Conservation (phyloP, 306 rosid species). For the Arachis hypogaea region DNA sequence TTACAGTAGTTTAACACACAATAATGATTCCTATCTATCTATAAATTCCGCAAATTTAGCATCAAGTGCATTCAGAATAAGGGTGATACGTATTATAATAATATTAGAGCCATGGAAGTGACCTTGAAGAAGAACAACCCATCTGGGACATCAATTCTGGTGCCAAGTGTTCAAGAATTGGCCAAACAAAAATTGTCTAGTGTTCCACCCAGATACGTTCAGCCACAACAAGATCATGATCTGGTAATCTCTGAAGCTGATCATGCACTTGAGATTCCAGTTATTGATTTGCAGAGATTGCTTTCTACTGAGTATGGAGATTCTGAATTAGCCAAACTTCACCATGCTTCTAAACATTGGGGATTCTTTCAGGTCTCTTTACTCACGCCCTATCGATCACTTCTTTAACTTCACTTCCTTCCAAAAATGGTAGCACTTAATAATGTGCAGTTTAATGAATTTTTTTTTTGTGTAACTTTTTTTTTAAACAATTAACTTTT, state of each 20-base stretch:
- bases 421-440: no score
- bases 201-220: constrained; percentile 45
- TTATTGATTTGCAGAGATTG: constrained; percentile 41
- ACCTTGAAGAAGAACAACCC: not conserved
- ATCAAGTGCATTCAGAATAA: not conserved
- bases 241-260: not conserved
- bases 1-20: no score
- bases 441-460: no score
- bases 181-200: not conserved
- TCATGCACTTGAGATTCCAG: constrained; percentile 30
- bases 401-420: no score
- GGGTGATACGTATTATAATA: not conserved
- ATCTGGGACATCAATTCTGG: constrained; percentile 40
- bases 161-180: constrained; percentile 49
- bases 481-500: no score
- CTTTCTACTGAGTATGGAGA: constrained; percentile 6
- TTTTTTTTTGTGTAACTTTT: no score
- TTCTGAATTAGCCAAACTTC: constrained; percentile 48
- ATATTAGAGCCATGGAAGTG: constrained; percentile 30
- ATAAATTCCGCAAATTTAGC: no score
- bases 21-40: no score
- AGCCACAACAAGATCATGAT: constrained; percentile 17
- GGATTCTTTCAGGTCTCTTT: constrained; percentile 50
- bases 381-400: not conserved
- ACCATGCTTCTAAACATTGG: constrained; percentile 46